Evolutionary conservation across 148 eudicot species (phyloP), one percentile per base, ranked within the genome.

Genomic region (Amaranthus hypochondriacus): DNA sequence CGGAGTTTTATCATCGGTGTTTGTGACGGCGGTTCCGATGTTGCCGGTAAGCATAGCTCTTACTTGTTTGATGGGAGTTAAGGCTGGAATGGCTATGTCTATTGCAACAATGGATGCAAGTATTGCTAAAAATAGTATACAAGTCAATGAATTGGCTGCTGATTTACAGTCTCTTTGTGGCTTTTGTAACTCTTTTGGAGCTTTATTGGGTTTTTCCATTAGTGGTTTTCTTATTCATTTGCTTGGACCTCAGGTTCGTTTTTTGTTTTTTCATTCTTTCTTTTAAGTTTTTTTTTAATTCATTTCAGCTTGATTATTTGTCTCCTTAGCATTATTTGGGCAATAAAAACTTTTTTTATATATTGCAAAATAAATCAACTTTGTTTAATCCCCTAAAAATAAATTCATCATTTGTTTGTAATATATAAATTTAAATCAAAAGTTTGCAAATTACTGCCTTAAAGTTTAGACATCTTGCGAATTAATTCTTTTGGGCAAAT

Each of bases 161-260:
- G 93, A 89, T 75, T 83, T 89, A 81, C 93, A 89, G 47, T 81
- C 83, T 50, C 86, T 89, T n/a, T 80, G 86, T 65, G 83, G 83
- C 55, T 72, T 87, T 68, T 83, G 82, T 48, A 80, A 84, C 4
- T 85, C 89, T 3, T 75, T 78, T 28, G 93, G 93, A 2, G 86
- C 87, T 59, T 83, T 89, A 66, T 7, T 85, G 67, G 93, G 93
- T 2, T 87, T 74, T 56, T 80, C 78, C 8, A 66, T 69, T 3
- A 89, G 93, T 68, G 93, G 93, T 2, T 72, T 89, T 54, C 78
- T 84, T 76, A 79, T 89, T 69, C 93, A 89, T 70, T 76, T 71
- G 62, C 85, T 89, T 78, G 93, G 93, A 56, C 64, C 90, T 76
- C 93, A 89, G 93, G 93, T 87, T 39, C 3, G 63, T 65, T 42